A percentile compares a stretch with the other conserved stretches of the same genome.
Conservation (phyloP, 495 filamentous ascomycete species). For the Xylaria telfairii region DNA sequence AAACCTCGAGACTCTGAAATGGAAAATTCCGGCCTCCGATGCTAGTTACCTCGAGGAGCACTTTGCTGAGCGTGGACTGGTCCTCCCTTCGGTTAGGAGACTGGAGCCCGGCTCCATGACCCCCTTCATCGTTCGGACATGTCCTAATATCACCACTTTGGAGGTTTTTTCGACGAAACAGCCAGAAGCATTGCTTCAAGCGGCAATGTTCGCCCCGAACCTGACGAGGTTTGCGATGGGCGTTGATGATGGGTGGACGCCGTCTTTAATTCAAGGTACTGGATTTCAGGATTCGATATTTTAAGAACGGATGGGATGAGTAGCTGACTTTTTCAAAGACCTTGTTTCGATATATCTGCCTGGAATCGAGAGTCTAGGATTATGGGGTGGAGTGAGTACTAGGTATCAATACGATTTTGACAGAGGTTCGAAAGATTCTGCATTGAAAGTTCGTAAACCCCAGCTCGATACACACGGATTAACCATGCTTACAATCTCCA, state of each 20-base stretch:
- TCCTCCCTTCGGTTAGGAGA: slow-evolving; percentile 9
- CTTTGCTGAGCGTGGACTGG: background rate
- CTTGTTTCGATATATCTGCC: slow-evolving; percentile 7
- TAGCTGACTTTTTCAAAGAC: slow-evolving; percentile 2
- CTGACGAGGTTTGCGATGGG: background rate
- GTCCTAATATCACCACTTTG: slow-evolving; percentile 1
- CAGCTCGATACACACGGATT: background rate
- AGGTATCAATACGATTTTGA: background rate
- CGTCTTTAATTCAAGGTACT: slow-evolving; percentile 1
- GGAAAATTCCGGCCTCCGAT: background rate
- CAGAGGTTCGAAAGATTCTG: background rate
- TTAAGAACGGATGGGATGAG: too few relatives aligned
- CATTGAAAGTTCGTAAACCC: background rate
- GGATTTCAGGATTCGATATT: background rate
- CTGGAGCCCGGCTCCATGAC: background rate
- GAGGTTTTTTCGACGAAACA: background rate
- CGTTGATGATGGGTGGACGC: background rate
- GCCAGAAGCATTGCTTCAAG: slow-evolving; percentile 3
- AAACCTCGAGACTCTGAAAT: slow-evolving; percentile 11
- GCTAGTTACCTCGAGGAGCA: background rate
- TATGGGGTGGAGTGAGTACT: background rate
- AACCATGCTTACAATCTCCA: background rate
- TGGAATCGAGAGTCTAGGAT: background rate
- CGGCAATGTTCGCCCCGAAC: background rate
- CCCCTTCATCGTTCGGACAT: slow-evolving; percentile 5